Percentiles rank a stretch among this genome's conserved stretches.
phyloP scores from a whole-genome alignment of 306 rosid species.

The Astragalus membranaceus region DNA sequence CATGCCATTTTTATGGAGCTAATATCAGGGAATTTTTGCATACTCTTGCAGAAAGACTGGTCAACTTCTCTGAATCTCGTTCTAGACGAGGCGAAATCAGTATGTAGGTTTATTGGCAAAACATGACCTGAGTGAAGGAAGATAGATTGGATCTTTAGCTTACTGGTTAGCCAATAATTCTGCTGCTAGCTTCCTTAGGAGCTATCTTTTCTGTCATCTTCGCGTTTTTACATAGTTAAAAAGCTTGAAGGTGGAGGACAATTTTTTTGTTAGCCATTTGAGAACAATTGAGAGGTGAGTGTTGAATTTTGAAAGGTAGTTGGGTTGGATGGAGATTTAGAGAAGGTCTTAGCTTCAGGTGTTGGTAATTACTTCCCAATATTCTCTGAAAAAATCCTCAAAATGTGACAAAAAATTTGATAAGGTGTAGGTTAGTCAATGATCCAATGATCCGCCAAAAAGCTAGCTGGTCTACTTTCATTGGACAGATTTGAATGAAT shows the following conservation, averaged over 20 bases:
- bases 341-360: not conserved
- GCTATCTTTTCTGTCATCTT: not conserved
- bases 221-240: not conserved
- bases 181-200: not conserved
- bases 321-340: not conserved
- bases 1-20: too few relatives aligned
- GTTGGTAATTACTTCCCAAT: not conserved
- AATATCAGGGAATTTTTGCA: too few relatives aligned
- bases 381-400: not conserved
- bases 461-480: not conserved
- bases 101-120: not conserved
- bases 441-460: not conserved
- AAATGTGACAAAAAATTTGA: not conserved
- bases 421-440: not conserved
- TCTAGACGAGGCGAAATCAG: not conserved
- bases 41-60: too few relatives aligned
- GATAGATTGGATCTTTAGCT: not conserved
- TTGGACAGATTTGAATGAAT: constrained; percentile 1
- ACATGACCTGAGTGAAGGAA: not conserved
- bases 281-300: not conserved
- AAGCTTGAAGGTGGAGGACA: not conserved
- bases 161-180: not conserved
- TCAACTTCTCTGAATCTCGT: too few relatives aligned
- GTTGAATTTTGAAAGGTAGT: not conserved
- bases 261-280: not conserved